A percentile compares a stretch with the other conserved stretches of the same genome.
Conservation (phyloP, 441 rosid genomes). For the Kokia cookei region DNA sequence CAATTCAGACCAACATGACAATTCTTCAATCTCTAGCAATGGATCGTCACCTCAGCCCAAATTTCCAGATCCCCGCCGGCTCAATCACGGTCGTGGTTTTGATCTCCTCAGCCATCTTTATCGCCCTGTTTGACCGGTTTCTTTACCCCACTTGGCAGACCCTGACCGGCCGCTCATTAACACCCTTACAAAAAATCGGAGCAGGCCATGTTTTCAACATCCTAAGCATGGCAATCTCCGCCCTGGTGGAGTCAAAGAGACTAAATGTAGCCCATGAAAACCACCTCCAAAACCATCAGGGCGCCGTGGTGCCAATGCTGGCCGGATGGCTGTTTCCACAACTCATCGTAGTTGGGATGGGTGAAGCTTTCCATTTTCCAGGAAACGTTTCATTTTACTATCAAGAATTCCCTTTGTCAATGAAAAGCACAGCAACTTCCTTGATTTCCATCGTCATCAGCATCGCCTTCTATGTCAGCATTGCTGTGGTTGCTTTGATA, state of each 20-base stretch:
- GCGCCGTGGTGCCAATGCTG: slow-evolving; percentile 14
- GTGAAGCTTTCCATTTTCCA: slow-evolving; percentile 33
- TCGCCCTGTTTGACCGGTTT: slow-evolving; percentile 26
- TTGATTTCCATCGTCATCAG: slow-evolving; percentile 29
- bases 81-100: slow-evolving; percentile 23
- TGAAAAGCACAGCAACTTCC: slow-evolving; percentile 31
- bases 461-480: slow-evolving; percentile 23
- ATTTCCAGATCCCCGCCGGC: slow-evolving; percentile 40
- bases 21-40: slow-evolving; percentile 42
- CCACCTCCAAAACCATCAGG: neutral
- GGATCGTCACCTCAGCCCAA: slow-evolving; percentile 32
- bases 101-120: slow-evolving; percentile 12
- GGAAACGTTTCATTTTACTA: slow-evolving; percentile 25
- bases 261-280: slow-evolving; percentile 16
- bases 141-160: slow-evolving; percentile 26
- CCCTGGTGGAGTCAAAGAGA: slow-evolving; percentile 34
- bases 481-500: slow-evolving; percentile 22
- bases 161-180: slow-evolving; percentile 13
- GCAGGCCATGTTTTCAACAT: slow-evolving; percentile 33
- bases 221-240: slow-evolving; percentile 28
- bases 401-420: slow-evolving; percentile 29
- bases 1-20: slow-evolving; percentile 20
- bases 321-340: slow-evolving; percentile 35
- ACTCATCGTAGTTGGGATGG: slow-evolving; percentile 29
- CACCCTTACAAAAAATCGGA: slow-evolving; percentile 27